A percentile compares a stretch with the other conserved stretches of the same genome.
Conservation (phyloP, 202 grass and related monocot species). For the Miscanthus sacchariflorus region DNA sequence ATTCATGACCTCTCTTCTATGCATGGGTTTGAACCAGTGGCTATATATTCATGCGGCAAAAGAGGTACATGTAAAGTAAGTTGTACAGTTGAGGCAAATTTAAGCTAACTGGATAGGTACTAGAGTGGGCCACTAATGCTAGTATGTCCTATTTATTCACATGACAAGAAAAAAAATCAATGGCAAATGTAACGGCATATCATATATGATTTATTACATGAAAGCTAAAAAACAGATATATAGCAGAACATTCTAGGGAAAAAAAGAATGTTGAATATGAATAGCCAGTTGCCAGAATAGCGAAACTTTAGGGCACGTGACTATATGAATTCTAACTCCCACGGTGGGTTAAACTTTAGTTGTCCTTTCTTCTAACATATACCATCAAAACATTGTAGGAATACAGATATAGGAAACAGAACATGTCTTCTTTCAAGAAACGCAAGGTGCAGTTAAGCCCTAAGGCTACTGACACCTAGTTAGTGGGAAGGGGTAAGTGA, state of each 20-base stretch:
- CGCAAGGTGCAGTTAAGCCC: constrained; percentile 7
- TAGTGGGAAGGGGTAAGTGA: neutral
- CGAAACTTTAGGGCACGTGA: neutral
- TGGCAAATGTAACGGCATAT: neutral
- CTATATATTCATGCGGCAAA: neutral
- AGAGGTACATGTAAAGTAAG: constrained; percentile 8
- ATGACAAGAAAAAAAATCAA: constrained; percentile 27
- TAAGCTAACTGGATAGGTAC: neutral
- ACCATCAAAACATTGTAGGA: constrained; percentile 6
- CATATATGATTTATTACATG: neutral
- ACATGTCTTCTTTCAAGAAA: neutral
- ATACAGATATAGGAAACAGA: neutral
- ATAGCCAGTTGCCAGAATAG: neutral
- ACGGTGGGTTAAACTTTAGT: neutral
- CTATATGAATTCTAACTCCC: neutral
- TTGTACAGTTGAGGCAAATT: neutral
- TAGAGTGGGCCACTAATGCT: neutral
- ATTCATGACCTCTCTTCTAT: neutral
- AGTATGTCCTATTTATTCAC: constrained; percentile 23
- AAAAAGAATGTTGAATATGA: neutral
- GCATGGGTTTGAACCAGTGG: neutral
- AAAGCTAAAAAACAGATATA: neutral
- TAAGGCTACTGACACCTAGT: constrained; percentile 6
- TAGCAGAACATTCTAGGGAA: neutral
- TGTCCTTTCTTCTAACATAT: neutral